Evolutionary conservation across 352 stramenopile species (phyloP).

Genomic region (Pythium apleroticum): DNA sequence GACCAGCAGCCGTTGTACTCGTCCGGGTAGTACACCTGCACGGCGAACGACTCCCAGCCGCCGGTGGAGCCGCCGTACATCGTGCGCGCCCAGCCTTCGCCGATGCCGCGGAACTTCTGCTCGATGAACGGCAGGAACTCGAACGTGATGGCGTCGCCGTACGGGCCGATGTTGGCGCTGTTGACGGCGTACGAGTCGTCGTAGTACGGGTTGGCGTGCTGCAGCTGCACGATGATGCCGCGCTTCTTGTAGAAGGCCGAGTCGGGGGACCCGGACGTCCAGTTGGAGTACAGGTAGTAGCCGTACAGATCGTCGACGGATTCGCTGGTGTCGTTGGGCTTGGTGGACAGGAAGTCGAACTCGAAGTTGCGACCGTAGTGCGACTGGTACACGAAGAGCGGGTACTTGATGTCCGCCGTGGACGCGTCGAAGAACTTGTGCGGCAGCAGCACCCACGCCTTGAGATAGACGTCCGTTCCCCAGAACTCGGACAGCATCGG

Average conservation of each 20-base stretch:
- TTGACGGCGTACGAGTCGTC: conserved; percentile 81
- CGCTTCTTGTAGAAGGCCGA: conserved; percentile 59
- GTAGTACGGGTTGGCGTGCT: conserved; percentile 81
- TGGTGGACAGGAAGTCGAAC: conserved; percentile 43
- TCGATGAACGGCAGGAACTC: conserved; percentile 75
- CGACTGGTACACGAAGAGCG: conserved; percentile 74
- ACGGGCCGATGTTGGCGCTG: conserved; percentile 71
- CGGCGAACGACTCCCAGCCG: conserved; percentile 70
- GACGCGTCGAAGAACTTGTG: conserved; percentile 60
- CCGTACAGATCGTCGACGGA: conserved; percentile 48
- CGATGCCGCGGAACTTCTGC: conserved; percentile 57
- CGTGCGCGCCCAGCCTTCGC: conserved; percentile 60
- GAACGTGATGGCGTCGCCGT: conserved; percentile 74
- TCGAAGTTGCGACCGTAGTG: conserved; percentile 71
- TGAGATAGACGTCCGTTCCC: conserved; percentile 65
- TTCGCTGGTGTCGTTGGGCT: conserved; percentile 27
- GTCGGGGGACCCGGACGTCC: conserved; percentile 51
- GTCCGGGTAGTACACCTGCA: conserved; percentile 75
- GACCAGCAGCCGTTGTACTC: conserved; percentile 83
- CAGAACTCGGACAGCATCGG: conserved; percentile 62
- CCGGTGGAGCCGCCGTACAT: conserved; percentile 80
- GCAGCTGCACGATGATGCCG: conserved; percentile 73
- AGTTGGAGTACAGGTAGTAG: conserved; percentile 74
- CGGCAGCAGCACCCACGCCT: conserved; percentile 71
- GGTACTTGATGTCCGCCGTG: conserved; percentile 59